A percentile compares a stretch with the other conserved stretches of the same genome.
phyloP scores from a whole-genome alignment of 192 early-diverging fungal genomes.

The Globomyces pollinis-pini region DNA sequence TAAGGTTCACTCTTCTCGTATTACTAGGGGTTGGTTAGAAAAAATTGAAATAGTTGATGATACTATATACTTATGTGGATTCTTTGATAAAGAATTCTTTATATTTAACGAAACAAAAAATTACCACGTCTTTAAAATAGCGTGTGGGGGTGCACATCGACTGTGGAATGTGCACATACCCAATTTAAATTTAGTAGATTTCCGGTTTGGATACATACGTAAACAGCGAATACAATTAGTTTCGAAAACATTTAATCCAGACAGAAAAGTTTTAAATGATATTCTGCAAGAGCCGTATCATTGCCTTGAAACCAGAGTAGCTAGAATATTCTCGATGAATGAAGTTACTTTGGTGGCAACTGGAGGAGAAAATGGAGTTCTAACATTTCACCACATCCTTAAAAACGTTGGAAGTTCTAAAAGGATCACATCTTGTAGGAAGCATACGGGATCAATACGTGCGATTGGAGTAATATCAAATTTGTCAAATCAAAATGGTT shows the following conservation, averaged over 20 bases:
- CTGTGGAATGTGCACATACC: constrained; percentile 62
- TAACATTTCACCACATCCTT: constrained; percentile 15
- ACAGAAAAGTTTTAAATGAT: constrained; percentile 34
- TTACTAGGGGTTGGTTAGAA: constrained; percentile 76
- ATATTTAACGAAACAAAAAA: constrained; percentile 61
- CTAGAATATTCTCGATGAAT: constrained; percentile 35
- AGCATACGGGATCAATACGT: not conserved
- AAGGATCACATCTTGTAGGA: not conserved
- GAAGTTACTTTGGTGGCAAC: constrained; percentile 8
- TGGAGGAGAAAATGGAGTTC: constrained; percentile 26
- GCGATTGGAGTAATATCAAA: constrained; percentile 3
- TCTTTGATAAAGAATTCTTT: constrained; percentile 66
- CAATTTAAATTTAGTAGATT: constrained; percentile 27
- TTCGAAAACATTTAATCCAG: constrained; percentile 26
- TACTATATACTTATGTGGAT: constrained; percentile 56
- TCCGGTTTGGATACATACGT: constrained; percentile 40
- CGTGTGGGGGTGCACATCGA: constrained; percentile 67
- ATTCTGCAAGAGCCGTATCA: constrained; percentile 54
- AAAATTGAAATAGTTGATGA: constrained; percentile 34
- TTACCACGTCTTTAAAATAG: constrained; percentile 59
- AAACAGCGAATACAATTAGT: constrained; percentile 16
- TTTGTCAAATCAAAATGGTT: constrained; percentile 19
- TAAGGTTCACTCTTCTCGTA: constrained; percentile 23
- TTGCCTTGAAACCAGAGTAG: constrained; percentile 53
- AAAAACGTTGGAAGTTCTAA: not conserved